Conservation (phyloP, 108 stramenopile species). For the Stephanodiscus triporus region DNA sequence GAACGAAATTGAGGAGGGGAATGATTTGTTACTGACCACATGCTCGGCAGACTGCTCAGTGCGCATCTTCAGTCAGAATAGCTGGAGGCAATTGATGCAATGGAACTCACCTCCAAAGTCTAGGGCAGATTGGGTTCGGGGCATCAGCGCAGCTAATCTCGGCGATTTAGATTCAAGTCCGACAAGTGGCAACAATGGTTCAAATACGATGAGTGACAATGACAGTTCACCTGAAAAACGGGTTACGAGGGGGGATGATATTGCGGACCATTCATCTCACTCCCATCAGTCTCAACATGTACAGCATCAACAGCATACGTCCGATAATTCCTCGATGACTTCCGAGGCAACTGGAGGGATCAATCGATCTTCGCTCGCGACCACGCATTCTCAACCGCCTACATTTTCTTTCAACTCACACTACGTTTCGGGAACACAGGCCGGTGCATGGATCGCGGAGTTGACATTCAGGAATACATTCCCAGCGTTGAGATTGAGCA, state of each 20-base stretch:
- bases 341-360: conserved; percentile 35
- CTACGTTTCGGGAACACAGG: conserved; percentile 55
- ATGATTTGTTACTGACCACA: conserved; percentile 81
- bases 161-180: conserved; percentile 75
- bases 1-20: conserved; percentile 59
- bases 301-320: conserved; percentile 6
- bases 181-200: neutral
- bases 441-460: conserved; percentile 90
- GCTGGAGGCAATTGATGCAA: conserved; percentile 76
- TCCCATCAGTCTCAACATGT: conserved; percentile 7
- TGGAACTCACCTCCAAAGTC: conserved; percentile 75
- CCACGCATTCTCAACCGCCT: conserved; percentile 23
- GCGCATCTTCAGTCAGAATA: conserved; percentile 78
- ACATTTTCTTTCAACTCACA: conserved; percentile 53
- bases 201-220: conserved; percentile 10
- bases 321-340: conserved; percentile 14
- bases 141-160: conserved; percentile 73
- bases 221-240: conserved; percentile 1
- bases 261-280: conserved; percentile 3
- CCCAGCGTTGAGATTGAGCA: conserved; percentile 81
- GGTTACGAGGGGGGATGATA: conserved; percentile 33
- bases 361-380: conserved; percentile 18
- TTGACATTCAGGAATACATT: conserved; percentile 74
- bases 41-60: conserved; percentile 61
- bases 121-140: conserved; percentile 82